These are phyloP conservation scores for Amanita subjunquillea DNA, from an alignment of 768 basidiomycete species.

Conservation along the genomic window DNA sequence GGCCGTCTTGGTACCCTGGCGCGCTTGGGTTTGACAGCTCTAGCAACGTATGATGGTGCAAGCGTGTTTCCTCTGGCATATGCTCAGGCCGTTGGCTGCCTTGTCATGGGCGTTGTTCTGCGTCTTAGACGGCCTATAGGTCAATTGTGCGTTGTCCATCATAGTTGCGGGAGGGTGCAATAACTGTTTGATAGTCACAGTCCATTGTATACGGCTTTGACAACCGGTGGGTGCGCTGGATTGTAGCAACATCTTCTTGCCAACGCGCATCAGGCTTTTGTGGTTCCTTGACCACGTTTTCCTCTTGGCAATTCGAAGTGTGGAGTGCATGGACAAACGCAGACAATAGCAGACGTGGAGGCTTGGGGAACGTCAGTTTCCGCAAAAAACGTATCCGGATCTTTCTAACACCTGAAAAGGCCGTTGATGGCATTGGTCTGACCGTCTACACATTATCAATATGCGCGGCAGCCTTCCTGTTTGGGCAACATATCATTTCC, in stretches of 20 bases:
- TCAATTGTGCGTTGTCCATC: conserved; percentile 46
- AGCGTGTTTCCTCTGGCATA: conserved; percentile 80
- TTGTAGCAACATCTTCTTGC: neutral
- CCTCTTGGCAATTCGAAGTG: conserved; percentile 85
- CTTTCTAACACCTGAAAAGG: conserved; percentile 30
- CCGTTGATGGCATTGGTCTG: conserved; percentile 79
- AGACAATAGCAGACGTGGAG: neutral
- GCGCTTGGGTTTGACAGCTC: conserved; percentile 66
- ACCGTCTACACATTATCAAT: conserved; percentile 70
- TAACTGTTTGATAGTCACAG: conserved; percentile 48
- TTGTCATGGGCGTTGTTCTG: conserved; percentile 80
- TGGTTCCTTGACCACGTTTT: conserved; percentile 94
- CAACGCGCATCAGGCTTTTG: conserved; percentile 64
- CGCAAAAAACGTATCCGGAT: neutral
- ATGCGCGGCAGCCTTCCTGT: conserved; percentile 64
- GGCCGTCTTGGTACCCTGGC: conserved; percentile 83
- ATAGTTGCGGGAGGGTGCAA: too few species aligned
- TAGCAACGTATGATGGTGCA: conserved; percentile 63
- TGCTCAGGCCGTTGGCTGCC: conserved; percentile 79
- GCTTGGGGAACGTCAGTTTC: neutral
- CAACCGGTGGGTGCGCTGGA: conserved; percentile 47
- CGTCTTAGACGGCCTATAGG: conserved; percentile 65
- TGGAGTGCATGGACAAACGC: conserved; percentile 81
- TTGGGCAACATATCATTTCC: conserved; percentile 59
- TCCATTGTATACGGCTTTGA: conserved; percentile 79